Base-by-base conservation (phyloP, 1,284 basidiomycete species). In the Leccinum subrobustum region DNA sequence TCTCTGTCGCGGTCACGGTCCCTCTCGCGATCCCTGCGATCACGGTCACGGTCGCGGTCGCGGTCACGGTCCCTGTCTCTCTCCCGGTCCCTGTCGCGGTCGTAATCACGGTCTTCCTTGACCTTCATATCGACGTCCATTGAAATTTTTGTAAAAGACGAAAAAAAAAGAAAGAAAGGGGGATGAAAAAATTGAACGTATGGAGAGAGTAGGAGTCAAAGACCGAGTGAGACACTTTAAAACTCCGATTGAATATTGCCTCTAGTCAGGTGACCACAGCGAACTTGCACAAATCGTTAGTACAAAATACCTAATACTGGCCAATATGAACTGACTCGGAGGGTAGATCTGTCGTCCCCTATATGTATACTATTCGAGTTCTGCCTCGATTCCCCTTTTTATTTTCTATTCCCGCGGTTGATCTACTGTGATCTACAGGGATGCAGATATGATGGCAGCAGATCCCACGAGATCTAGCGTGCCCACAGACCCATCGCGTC, bases 111-210 rank as follows among this genome's bases (percentile, higher is more conserved):
- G 44, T 89, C 86, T 55, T 89, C 88, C 71, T 89, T 90, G 67
- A 74, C 78, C 74, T 88, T 88, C 88, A 89, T 90, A 65, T 91
- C 89, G 63, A 90, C 81, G 72, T 91, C 89, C 89, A 91, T 91
- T 48, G 68, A 60, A 61, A 20, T 18, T 42, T 42, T 11, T 37
- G 14, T 9, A 42, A 4, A 20, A 20, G 16, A 7, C 16, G 4
- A n/a, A n/a, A 33, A 33, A 33, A 37, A 37, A 52, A 33, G 33
- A 25, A 16, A 50, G 7, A 42, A 35, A 20, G 20, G 27, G 35
- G 33, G 42, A 53, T 35, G 48, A 56, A 60, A 58, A 61, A 61
- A 56, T 42, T 20, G 3, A 25, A 12, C 2, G 25, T 54, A 48
- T 44, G 56, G 27, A 58, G 52, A 62, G 57, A 39, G 63, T 54